Evolutionary conservation across 495 filamentous ascomycete species (phyloP), one percentile per base, ranked within the genome.

Genomic region (Evernia prunastri): DNA sequence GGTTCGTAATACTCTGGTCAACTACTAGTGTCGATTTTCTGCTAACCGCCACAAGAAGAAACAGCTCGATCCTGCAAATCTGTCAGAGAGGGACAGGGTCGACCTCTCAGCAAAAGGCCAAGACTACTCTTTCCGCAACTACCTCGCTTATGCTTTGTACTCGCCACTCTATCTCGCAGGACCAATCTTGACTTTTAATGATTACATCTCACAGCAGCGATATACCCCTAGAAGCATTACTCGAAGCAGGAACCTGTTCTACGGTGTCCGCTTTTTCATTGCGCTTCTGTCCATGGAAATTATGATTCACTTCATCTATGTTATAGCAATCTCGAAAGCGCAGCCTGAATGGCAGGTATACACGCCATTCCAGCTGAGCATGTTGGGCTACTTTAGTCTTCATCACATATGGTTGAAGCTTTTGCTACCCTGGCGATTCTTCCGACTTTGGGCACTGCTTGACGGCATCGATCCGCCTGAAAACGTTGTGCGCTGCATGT

Each of bases 321-420:
- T 88, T 54, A 87, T 96, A 63, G 94, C 94, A 59, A 99, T 99
- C 72, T 89, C 87, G 66, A 91, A 96, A 73, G 80, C 87, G 10
- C 74, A 82, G 17, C 90, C 91, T 3, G 73, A 82, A 60, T 97
- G 95, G 95, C 78, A 79, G 37, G 76, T 87, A 53, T 97, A 97
- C 77, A 92, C 89, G 7, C 88, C 94, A 0, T 86, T 86, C 63
- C 94, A 99, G 69, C 84, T 97, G 36, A 88, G 85, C 72, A 87
- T 97, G 78, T 85, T 99, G 13, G 92, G 89, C 63, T 96, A 87
- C 81, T 96, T 99, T 81, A 97, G 96, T 76, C 86, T 99, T 27
- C 89, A 96, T 79, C 85, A 96, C 74, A 91, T 99, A 75, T 99
- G 94, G 94, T 83, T 99, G 56, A 99, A 99, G 73, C 87, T 99